Evolutionary conservation across 768 basidiomycete genomes (phyloP).

Genomic region (Leccinellum luteum): DNA sequence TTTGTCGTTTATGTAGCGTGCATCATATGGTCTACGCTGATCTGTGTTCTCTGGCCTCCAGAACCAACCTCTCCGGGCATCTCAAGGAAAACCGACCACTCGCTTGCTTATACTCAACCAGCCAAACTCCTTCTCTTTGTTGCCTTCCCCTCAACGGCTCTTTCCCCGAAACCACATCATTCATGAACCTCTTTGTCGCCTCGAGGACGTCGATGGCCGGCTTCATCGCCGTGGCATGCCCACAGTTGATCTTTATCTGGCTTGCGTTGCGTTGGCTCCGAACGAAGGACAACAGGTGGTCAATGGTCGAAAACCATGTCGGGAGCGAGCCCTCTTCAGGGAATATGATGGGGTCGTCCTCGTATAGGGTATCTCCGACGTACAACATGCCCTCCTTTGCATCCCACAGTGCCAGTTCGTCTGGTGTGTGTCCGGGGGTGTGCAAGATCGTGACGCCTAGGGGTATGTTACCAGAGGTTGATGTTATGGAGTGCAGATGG

Average conservation of each 20-base stretch:
- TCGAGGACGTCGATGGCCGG: constrained; percentile 47
- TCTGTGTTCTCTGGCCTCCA: constrained; percentile 32
- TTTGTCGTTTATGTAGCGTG: not conserved
- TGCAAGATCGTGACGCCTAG: constrained; percentile 47
- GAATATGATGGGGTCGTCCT: constrained; percentile 54
- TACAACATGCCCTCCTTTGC: constrained; percentile 49
- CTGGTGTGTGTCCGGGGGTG: constrained; percentile 58
- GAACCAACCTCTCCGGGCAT: constrained; percentile 48
- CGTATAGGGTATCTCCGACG: constrained; percentile 57
- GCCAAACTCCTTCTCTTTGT: constrained; percentile 35
- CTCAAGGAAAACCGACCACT: constrained; percentile 43
- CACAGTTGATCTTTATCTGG: constrained; percentile 45
- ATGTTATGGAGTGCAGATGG: constrained; percentile 36
- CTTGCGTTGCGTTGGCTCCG: constrained; percentile 19
- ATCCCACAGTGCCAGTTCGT: constrained; percentile 56
- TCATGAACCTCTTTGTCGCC: constrained; percentile 43
- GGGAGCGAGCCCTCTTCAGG: constrained; percentile 52
- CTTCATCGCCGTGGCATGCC: constrained; percentile 45
- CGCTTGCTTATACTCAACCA: constrained; percentile 44
- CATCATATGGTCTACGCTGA: not conserved
- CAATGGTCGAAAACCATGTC: constrained; percentile 46
- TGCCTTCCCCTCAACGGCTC: constrained; percentile 35
- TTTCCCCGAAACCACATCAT: constrained; percentile 43
- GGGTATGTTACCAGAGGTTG: constrained; percentile 13
- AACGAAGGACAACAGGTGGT: constrained; percentile 44